phyloP scores from a whole-genome alignment of 345 rosid species.

The Syzygium jambos region DNA sequence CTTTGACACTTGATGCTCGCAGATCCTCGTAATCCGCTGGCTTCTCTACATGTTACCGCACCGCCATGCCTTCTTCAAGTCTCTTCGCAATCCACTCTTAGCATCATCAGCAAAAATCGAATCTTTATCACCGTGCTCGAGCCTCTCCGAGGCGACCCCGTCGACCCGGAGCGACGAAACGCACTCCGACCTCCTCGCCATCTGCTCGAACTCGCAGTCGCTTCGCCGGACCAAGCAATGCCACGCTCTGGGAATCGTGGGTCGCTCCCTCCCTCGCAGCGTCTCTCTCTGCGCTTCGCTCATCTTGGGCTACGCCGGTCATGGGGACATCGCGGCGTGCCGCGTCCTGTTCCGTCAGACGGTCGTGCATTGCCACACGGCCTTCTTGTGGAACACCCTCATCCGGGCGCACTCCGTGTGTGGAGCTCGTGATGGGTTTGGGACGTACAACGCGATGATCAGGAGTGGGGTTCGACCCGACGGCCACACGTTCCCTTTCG shows the following conservation, averaged over 20 bases:
- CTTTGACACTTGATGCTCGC: neutral
- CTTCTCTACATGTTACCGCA: neutral
- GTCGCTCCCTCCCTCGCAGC: conserved; percentile 25
- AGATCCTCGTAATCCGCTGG: neutral
- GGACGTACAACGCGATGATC: conserved; percentile 28
- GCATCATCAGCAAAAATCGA: neutral
- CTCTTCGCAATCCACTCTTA: neutral
- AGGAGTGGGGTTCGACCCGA: conserved; percentile 30
- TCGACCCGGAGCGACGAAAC: neutral
- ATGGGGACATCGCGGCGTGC: conserved; percentile 6
- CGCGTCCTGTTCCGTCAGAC: conserved; percentile 23
- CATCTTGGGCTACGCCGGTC: conserved; percentile 35
- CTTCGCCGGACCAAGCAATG: conserved; percentile 23
- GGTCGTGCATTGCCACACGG: conserved; percentile 18
- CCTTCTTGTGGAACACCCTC: conserved; percentile 45
- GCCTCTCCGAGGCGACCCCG: neutral
- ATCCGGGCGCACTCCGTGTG: conserved; percentile 26
- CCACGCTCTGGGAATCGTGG: conserved; percentile 29
- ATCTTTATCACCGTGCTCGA: neutral
- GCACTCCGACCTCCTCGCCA: conserved; percentile 12
- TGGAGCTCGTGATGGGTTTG: conserved; percentile 14
- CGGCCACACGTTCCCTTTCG: conserved; percentile 40
- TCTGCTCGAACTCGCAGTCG: conserved; percentile 16
- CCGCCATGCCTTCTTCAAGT: neutral
- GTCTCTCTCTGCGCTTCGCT: conserved; percentile 37